Percentiles rank a stretch among this genome's conserved stretches.
Conservation (phyloP, 768 basidiomycete species). For the Tephrocybe sp. region DNA sequence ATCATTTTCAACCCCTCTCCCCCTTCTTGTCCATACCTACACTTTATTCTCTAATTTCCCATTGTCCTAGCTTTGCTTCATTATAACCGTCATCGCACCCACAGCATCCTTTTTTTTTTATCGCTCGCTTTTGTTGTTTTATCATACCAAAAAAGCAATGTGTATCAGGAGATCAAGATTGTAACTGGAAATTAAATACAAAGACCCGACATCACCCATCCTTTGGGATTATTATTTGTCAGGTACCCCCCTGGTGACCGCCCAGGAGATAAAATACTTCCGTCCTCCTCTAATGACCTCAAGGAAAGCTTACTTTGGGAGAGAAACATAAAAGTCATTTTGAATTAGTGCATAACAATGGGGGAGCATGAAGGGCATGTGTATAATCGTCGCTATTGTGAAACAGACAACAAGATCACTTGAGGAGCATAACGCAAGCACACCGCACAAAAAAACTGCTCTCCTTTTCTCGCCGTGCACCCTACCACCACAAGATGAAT, state of each 20-base stretch:
- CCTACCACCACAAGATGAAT: constrained; percentile 11
- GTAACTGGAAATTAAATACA: constrained; percentile 13
- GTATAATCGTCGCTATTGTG: constrained; percentile 8
- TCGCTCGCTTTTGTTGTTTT: constrained; percentile 10
- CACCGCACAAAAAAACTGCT: constrained; percentile 9
- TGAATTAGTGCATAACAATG: constrained; percentile 9
- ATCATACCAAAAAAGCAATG: constrained; percentile 9
- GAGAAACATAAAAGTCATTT: not conserved
- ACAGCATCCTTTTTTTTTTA: constrained; percentile 13
- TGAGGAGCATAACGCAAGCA: constrained; percentile 3
- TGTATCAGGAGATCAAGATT: constrained; percentile 9
- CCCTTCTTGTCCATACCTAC: constrained; percentile 17
- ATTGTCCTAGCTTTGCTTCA: constrained; percentile 17
- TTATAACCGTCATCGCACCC: constrained; percentile 15
- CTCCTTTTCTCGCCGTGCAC: constrained; percentile 16
- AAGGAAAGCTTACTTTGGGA: no score
- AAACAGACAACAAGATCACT: constrained; percentile 8
- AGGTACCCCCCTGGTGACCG: not conserved
- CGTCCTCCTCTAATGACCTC: not conserved
- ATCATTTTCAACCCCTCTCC: not conserved
- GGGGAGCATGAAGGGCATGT: constrained; percentile 11
- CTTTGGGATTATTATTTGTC: no score
- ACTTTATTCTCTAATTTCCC: constrained; percentile 17
- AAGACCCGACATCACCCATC: constrained; percentile 2
- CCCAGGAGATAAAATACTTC: not conserved